Percentiles rank a stretch among this genome's conserved stretches.
phyloP scores from a whole-genome alignment of 2,329 filamentous ascomycete species.

The Neonectria sp. region DNA sequence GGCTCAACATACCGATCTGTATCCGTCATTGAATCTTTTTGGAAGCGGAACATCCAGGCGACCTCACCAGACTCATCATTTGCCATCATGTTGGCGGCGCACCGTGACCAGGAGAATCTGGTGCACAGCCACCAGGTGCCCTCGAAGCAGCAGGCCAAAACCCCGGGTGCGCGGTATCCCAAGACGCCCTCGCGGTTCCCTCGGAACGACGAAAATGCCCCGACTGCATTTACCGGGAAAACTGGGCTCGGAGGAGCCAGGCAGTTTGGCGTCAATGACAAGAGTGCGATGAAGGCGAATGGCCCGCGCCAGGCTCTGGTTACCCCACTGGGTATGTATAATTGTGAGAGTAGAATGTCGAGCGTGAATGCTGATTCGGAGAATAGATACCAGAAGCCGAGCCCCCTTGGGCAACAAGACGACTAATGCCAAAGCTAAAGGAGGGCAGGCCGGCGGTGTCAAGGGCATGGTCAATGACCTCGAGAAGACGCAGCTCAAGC shows the following conservation, averaged over 20 bases:
- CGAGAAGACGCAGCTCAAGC: conserved; percentile 74
- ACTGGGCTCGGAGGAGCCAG: conserved; percentile 65
- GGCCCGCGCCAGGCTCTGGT: conserved; percentile 72
- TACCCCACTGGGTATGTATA: conserved; percentile 83
- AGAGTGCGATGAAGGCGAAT: conserved; percentile 64
- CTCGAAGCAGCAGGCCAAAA: conserved; percentile 86
- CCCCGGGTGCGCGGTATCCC: conserved; percentile 80
- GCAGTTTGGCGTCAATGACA: conserved; percentile 68
- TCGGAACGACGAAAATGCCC: conserved; percentile 87
- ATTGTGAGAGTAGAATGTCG: background rate
- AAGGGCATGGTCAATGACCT: conserved; percentile 71
- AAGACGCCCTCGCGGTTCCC: conserved; percentile 88
- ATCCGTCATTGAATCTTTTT: conserved; percentile 23
- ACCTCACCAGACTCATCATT: background rate
- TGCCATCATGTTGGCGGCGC: conserved; percentile 78
- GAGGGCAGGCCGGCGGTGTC: conserved; percentile 76
- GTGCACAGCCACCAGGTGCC: conserved; percentile 81
- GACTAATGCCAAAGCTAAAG: conserved; percentile 89
- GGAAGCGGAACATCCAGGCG: conserved; percentile 25
- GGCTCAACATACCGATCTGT: conserved; percentile 13
- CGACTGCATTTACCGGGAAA: conserved; percentile 56
- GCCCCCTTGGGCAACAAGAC: conserved; percentile 95
- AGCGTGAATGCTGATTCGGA: conserved; percentile 24
- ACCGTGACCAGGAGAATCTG: conserved; percentile 90
- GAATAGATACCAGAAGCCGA: conserved; percentile 68